phyloP scores from a whole-genome alignment of 2,329 filamentous ascomycete genomes.

The Microcyclospora pomicola region DNA sequence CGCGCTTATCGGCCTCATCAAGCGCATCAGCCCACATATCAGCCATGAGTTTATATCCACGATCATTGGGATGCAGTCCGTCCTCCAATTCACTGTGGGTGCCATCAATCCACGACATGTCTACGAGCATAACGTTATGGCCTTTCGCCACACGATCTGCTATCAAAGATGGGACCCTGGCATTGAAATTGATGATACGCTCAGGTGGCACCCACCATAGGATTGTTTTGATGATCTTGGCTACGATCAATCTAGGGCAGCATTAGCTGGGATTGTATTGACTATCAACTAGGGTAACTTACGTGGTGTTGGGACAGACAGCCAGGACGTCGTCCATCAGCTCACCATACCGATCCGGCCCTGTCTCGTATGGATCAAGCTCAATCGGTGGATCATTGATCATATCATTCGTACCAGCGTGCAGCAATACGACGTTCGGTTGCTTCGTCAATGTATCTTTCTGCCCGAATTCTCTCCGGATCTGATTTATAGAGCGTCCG shows the following conservation, averaged over 20 bases:
- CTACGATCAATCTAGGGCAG: no score
- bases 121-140: slow-evolving; percentile 4
- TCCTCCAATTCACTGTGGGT: background rate
- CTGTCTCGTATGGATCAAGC: no score
- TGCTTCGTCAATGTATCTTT: background rate
- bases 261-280: no score
- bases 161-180: slow-evolving; percentile 1
- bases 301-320: no score
- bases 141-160: background rate
- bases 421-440: slow-evolving; percentile 4
- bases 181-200: slow-evolving; percentile 3
- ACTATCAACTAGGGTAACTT: no score
- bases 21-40: slow-evolving; percentile 1
- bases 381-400: no score
- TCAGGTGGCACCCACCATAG: background rate
- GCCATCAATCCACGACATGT: slow-evolving; percentile 1
- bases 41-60: slow-evolving; percentile 5
- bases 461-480: background rate
- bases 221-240: no score
- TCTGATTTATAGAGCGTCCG: slow-evolving; percentile 1
- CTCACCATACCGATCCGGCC: no score
- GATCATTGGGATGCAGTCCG: slow-evolving; percentile 4
- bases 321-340: no score
- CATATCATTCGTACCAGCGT: slow-evolving; percentile 4
- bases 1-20: no score